Base-by-base conservation (phyloP, 2,329 filamentous ascomycete genomes). In the Claviceps humidiphila region DNA sequence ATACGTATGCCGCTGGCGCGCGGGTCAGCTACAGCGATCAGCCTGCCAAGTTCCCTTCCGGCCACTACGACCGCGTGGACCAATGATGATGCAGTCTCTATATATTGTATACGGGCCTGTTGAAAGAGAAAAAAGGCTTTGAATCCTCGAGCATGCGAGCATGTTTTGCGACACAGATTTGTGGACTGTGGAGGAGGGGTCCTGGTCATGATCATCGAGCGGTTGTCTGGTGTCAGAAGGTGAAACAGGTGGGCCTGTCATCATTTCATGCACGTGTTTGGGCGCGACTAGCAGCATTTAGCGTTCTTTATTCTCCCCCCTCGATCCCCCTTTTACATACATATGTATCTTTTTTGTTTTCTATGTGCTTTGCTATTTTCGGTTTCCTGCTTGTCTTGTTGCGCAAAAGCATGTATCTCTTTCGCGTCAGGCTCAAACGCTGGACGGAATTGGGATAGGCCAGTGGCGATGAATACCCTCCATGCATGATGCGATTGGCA, bases 31-130 rank as follows among this genome's bases (percentile, higher is more conserved):
- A 73, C 56, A 70, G 73, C 47, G 71, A 74, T 50, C 65, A 69
- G 50, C 74, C 77, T 0, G 74, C 68, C 20, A 72, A 75, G 51
- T 84, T 83, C 61, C 80, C 80, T 2, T 64, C 67, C 20, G 80
- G 63, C 39, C 74, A 80, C 61, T 83, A 84, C 61, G 76, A 80
- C 59, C 70, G 76, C 55, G 72, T 69, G 52, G 61, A 68, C 54
- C 68, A 65, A 61, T 66, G 57, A 59, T 22, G 30, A 37, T 17
- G 40, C 16, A 11, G 40, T n/a, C 16, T 40, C 6, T 17, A 16
- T 24, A 14, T 7, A 24, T n/a, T 22, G 26, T n/a, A 13, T 5
- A 22, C 9, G 4, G 7, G 16, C 7, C 13, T 20, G 14, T 34
- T 34, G 9, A 34, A 34, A 34, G 30, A 11, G 9, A 34, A 34